Evolutionary conservation across 495 filamentous ascomycete species (phyloP).

Genomic region (Podospora conica): DNA sequence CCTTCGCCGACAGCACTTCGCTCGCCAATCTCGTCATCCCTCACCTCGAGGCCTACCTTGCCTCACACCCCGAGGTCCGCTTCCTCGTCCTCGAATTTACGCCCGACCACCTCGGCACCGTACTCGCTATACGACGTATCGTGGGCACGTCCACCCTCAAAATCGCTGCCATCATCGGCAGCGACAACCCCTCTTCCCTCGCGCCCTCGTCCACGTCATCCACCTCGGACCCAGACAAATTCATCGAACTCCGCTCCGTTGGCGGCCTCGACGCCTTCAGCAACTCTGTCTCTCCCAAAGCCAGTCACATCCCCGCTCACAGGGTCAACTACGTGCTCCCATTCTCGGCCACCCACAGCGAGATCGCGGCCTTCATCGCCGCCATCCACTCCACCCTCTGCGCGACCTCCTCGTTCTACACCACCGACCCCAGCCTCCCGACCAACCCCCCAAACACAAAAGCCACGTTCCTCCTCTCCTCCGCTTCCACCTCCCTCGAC

Average conservation of each 20-base stretch:
- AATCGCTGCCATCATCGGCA: slow-evolving; percentile 38
- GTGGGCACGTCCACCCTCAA: slow-evolving; percentile 38
- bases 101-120: slow-evolving; percentile 39
- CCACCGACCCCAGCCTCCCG: slow-evolving; percentile 30
- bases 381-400: slow-evolving; percentile 37
- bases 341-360: slow-evolving; percentile 33
- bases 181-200: slow-evolving; percentile 16
- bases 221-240: neutral
- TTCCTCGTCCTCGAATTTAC: slow-evolving; percentile 45
- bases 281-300: slow-evolving; percentile 1
- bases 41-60: slow-evolving; percentile 40
- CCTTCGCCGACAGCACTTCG: slow-evolving; percentile 37
- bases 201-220: slow-evolving; percentile 2
- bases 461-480: slow-evolving; percentile 1
- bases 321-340: slow-evolving; percentile 41
- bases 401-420: slow-evolving; percentile 12
- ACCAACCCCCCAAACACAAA: slow-evolving; percentile 19
- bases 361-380: slow-evolving; percentile 34
- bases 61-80: slow-evolving; percentile 30
- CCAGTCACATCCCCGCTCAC: slow-evolving; percentile 24
- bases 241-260: slow-evolving; percentile 6
- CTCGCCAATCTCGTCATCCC: slow-evolving; percentile 42
- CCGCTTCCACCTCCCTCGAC: slow-evolving; percentile 9
- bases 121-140: slow-evolving; percentile 37
- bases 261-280: slow-evolving; percentile 8